These are phyloP conservation scores for Botrytis sinoallii DNA, from an alignment of 2,329 filamentous ascomycete species.

Conservation along the genomic window DNA sequence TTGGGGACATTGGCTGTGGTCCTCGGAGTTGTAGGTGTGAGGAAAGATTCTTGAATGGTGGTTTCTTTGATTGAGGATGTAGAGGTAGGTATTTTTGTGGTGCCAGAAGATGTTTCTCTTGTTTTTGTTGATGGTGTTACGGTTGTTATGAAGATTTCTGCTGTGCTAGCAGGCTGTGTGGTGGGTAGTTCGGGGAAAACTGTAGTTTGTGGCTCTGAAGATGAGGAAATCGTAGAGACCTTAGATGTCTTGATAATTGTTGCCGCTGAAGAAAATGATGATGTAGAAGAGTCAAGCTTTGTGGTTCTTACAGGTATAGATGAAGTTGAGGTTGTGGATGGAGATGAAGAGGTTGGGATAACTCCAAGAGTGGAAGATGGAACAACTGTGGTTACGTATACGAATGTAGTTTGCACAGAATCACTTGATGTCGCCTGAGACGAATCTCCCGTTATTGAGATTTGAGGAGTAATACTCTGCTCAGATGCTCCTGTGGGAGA, in stretches of 20 bases:
- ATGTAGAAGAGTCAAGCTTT: background rate
- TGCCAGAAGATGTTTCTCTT: background rate
- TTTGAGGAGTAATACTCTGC: background rate
- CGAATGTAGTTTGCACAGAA: background rate
- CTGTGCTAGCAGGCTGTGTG: background rate
- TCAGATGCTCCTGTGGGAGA: too few species aligned
- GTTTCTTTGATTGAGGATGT: background rate
- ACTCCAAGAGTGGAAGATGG: background rate
- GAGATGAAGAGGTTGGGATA: background rate
- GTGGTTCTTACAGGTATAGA: background rate
- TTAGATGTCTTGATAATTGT: background rate
- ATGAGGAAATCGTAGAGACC: background rate
- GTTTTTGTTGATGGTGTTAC: background rate
- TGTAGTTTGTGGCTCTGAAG: background rate
- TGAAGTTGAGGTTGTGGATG: background rate
- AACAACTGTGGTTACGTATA: background rate
- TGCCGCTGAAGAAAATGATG: background rate
- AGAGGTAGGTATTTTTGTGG: background rate
- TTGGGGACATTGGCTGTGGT: background rate
- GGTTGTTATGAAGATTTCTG: background rate
- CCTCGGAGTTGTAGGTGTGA: background rate
- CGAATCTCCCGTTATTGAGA: background rate
- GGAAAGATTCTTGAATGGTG: background rate
- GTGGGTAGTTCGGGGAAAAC: background rate
- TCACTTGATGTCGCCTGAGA: background rate